Percentiles rank a stretch among this genome's conserved stretches.
Evolutionary conservation across 768 basidiomycete species (phyloP).

Genomic region (Pleurotus cornucopiae): DNA sequence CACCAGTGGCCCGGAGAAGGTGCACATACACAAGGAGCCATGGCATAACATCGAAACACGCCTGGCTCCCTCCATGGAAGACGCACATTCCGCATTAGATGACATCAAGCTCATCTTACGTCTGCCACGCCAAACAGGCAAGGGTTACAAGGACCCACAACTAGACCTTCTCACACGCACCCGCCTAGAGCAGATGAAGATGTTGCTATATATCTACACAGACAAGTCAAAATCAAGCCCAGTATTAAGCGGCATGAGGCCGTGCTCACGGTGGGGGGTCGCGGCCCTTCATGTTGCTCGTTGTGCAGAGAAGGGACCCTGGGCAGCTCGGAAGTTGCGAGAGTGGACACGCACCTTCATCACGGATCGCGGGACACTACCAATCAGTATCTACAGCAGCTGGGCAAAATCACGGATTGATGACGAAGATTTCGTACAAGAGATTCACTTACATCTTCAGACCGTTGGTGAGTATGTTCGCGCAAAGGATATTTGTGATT

Average conservation of each 20-base stretch:
- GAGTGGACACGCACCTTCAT: conserved; percentile 18
- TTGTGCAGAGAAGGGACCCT: background rate
- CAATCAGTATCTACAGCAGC: background rate
- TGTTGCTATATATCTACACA: too few relatives aligned
- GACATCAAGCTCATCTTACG: conserved; percentile 12
- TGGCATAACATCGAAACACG: background rate
- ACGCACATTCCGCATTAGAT: conserved; percentile 6
- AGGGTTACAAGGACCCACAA: conserved; percentile 7
- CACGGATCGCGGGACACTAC: conserved; percentile 11
- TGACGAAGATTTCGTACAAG: conserved; percentile 19
- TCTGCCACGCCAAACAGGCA: conserved; percentile 10
- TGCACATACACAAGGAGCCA: background rate
- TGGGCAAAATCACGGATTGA: conserved; percentile 6
- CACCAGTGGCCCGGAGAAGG: background rate
- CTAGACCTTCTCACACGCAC: conserved; percentile 11
- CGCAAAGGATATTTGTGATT: conserved; percentile 14
- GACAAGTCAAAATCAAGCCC: conserved; percentile 8
- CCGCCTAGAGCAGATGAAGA: conserved; percentile 8
- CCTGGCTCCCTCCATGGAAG: conserved; percentile 12
- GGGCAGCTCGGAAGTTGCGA: conserved; percentile 11
- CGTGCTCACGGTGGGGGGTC: background rate
- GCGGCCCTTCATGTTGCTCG: background rate
- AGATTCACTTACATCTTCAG: conserved; percentile 16
- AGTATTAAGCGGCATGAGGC: conserved; percentile 7
- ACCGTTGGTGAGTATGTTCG: conserved; percentile 15